These are phyloP conservation scores for Eucommia ulmoides DNA, from an alignment of 257 asterid species.

Conservation along the genomic window DNA sequence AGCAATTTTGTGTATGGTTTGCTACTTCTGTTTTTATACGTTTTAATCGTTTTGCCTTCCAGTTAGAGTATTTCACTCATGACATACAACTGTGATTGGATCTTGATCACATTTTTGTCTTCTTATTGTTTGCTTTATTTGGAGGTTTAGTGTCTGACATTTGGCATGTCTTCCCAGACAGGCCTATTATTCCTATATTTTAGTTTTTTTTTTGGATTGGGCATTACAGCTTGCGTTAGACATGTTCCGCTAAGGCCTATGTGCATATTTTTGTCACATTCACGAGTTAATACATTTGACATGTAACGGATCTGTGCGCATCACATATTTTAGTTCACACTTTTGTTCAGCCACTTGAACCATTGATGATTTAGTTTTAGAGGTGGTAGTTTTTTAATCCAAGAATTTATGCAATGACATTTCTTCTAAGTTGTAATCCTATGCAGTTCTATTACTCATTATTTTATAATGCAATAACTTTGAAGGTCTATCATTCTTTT, in stretches of 20 bases:
- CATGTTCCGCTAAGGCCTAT: too few relatives aligned
- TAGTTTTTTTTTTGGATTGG: too few relatives aligned
- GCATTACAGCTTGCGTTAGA: too few relatives aligned
- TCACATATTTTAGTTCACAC: too few relatives aligned
- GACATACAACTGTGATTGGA: background rate
- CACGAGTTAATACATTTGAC: too few relatives aligned
- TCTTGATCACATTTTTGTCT: background rate
- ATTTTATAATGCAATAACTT: too few relatives aligned
- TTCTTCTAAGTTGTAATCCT: background rate
- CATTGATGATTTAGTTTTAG: background rate
- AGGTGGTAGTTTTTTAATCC: background rate
- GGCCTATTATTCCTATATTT: too few relatives aligned
- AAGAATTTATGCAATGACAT: background rate
- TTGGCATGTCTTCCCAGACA: background rate
- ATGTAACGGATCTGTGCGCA: too few relatives aligned
- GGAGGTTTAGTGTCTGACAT: background rate
- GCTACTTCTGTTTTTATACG: background rate
- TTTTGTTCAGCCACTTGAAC: background rate
- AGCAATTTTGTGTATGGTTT: conserved; percentile 5
- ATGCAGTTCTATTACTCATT: background rate
- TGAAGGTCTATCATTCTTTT: too few relatives aligned
- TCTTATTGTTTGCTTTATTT: background rate
- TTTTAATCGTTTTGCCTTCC: background rate
- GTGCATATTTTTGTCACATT: too few relatives aligned
- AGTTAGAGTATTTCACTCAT: too few relatives aligned